Conservation (phyloP, 345 rosid species). For the Syzygium aqueum region DNA sequence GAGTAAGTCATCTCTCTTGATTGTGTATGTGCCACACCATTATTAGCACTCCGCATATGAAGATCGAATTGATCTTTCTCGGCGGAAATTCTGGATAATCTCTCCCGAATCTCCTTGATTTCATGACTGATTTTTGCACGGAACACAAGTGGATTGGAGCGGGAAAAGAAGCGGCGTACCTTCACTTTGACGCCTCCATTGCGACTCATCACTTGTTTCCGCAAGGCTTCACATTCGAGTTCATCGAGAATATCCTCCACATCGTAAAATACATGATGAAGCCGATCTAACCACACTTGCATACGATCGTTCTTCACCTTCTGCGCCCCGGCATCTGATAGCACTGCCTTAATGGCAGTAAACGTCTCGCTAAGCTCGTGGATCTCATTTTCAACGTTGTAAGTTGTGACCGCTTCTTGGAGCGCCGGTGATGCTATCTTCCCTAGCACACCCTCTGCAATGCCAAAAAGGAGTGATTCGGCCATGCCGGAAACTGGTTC, state of each 20-base stretch:
- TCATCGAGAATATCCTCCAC: not conserved
- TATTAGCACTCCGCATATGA: fast-evolving
- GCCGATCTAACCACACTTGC: not conserved
- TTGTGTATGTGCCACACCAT: not conserved
- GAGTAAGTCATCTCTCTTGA: not conserved
- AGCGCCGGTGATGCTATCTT: not conserved
- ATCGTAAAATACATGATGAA: not conserved
- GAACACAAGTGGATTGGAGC: not conserved
- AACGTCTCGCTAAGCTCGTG: not conserved
- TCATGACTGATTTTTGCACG: not conserved
- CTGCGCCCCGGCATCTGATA: not conserved
- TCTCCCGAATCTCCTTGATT: not conserved
- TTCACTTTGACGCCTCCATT: not conserved
- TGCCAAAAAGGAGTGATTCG: not conserved
- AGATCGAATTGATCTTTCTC: not conserved
- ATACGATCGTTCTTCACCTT: not conserved
- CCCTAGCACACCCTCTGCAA: not conserved
- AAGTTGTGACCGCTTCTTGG: not conserved
- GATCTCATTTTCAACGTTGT: fast-evolving
- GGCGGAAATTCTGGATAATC: fast-evolving
- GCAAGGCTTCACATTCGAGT: not conserved
- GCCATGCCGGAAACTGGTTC: not conserved
- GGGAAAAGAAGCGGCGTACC: not conserved
- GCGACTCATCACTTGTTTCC: not conserved
- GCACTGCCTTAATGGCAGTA: not conserved